A percentile compares a stretch with the other conserved stretches of the same genome.
Conservation (phyloP, 1,284 basidiomycete genomes). For the Tylopilus orsonianus region DNA sequence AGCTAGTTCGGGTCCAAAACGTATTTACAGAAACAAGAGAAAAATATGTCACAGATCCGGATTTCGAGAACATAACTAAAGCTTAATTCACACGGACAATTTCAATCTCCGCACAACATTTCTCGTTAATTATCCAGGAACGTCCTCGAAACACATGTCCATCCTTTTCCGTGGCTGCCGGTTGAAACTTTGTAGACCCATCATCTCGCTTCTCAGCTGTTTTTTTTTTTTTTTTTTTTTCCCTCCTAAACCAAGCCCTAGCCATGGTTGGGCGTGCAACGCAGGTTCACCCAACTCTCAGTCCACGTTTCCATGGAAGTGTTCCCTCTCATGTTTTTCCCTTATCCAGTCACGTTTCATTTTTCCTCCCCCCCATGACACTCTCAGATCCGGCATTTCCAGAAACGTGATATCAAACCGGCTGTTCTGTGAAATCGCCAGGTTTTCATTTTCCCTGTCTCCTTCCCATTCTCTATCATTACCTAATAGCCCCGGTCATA, state of each 20-base stretch:
- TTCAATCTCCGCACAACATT: slow-evolving; percentile 37
- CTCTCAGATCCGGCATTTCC: slow-evolving; percentile 26
- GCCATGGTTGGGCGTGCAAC: not conserved
- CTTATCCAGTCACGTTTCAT: slow-evolving; percentile 27
- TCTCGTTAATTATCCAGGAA: slow-evolving; percentile 36
- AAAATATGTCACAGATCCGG: slow-evolving; percentile 42
- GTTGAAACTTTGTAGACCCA: slow-evolving; percentile 21
- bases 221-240: no score
- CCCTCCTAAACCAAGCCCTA: no score
- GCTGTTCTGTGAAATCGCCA: slow-evolving; percentile 33
- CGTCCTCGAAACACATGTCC: slow-evolving; percentile 29
- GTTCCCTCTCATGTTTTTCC: slow-evolving; percentile 9
- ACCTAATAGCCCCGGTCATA: slow-evolving; percentile 31
- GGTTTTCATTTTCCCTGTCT: slow-evolving; percentile 24
- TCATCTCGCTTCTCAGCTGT: slow-evolving; percentile 15
- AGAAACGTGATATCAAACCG: slow-evolving; percentile 36
- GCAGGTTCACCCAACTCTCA: not conserved
- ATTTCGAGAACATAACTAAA: slow-evolving; percentile 41
- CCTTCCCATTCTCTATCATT: slow-evolving; percentile 30
- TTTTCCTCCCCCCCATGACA: slow-evolving; percentile 6
- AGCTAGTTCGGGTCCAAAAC: slow-evolving; percentile 38
- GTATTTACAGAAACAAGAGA: slow-evolving; percentile 42
- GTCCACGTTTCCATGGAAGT: slow-evolving; percentile 26
- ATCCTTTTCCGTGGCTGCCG: slow-evolving; percentile 23
- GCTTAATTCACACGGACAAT: slow-evolving; percentile 33